Conservation (phyloP, 2,329 filamentous ascomycete species). For the Alternaria tenuissima region DNA sequence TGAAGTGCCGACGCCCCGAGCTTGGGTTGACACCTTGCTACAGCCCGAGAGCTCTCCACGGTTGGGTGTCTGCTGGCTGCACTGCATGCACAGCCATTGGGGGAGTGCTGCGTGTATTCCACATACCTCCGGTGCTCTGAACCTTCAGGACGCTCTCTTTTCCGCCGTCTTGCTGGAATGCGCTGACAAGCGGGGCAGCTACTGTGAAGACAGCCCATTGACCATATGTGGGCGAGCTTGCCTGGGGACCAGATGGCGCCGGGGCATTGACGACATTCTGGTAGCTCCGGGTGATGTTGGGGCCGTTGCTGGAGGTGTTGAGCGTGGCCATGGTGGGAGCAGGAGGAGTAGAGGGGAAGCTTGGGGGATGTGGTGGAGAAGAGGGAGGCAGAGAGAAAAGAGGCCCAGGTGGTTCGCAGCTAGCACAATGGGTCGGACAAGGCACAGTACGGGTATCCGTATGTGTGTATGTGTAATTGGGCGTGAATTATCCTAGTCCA, state of each 20-base stretch:
- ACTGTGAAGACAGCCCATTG: conserved; percentile 97
- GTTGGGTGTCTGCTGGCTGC: not conserved
- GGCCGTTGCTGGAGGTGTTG: conserved; percentile 63
- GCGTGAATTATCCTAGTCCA: conserved; percentile 8
- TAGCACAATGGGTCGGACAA: conserved; percentile 12
- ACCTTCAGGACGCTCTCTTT: conserved; percentile 98
- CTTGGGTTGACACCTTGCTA: conserved; percentile 22
- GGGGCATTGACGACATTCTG: conserved; percentile 71
- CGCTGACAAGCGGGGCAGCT: conserved; percentile 88
- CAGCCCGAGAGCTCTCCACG: conserved; percentile 4
- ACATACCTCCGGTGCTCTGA: conserved; percentile 82
- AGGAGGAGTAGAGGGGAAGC: conserved; percentile 16
- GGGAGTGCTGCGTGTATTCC: not conserved
- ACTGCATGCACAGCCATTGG: conserved; percentile 11
- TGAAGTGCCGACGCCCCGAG: conserved; percentile 17
- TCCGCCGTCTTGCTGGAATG: conserved; percentile 83
- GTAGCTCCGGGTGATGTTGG: conserved; percentile 65
- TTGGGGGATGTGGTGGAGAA: conserved; percentile 1
- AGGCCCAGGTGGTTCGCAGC: conserved; percentile 1
- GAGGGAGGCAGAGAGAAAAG: conserved; percentile 9
- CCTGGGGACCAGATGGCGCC: conserved; percentile 63
- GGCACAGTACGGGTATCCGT: conserved; percentile 18
- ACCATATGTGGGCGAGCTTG: conserved; percentile 79
- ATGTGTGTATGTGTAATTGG: conserved; percentile 18
- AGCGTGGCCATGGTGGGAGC: conserved; percentile 73